A percentile compares a stretch with the other conserved stretches of the same genome.
Conservation (phyloP, 2,329 filamentous ascomycete species). For the Coniochaeta hoffmannii region DNA sequence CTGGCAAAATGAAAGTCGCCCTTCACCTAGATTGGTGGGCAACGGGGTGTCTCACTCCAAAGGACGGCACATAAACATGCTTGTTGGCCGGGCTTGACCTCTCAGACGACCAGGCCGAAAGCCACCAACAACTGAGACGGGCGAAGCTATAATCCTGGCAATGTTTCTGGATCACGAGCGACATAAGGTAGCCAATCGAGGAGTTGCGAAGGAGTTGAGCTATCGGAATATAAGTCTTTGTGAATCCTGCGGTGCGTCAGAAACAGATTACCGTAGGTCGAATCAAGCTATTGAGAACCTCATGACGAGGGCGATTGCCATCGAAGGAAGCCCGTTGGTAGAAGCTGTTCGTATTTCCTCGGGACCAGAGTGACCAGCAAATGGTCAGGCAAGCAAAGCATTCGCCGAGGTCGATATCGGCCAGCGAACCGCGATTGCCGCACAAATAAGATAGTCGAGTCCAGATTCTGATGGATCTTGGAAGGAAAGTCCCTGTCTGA, state of each 20-base stretch:
- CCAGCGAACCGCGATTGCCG: not conserved
- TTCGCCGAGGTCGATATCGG: not conserved
- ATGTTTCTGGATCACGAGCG: too few relatives aligned
- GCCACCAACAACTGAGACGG: not conserved
- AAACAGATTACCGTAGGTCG: too few relatives aligned
- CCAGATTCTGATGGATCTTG: not conserved
- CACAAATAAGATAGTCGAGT: not conserved
- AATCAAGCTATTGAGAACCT: too few relatives aligned
- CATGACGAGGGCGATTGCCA: too few relatives aligned
- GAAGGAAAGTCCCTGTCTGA: not conserved
- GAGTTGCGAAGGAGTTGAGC: not conserved
- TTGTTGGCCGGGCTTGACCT: not conserved
- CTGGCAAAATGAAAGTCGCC: not conserved
- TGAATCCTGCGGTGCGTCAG: too few relatives aligned
- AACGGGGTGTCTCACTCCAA: slow-evolving; percentile 1
- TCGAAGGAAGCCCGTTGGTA: too few relatives aligned
- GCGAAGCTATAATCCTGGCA: too few relatives aligned
- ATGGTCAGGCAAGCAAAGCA: not conserved
- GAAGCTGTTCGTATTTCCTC: too few relatives aligned
- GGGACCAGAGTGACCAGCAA: not conserved
- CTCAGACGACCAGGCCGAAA: not conserved
- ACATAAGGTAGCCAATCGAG: not conserved
- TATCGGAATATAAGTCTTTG: too few relatives aligned
- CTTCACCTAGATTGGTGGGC: not conserved
- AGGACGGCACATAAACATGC: slow-evolving; percentile 3